Conservation (phyloP, 805 yeast genomes). For the Pichia nakasei region DNA sequence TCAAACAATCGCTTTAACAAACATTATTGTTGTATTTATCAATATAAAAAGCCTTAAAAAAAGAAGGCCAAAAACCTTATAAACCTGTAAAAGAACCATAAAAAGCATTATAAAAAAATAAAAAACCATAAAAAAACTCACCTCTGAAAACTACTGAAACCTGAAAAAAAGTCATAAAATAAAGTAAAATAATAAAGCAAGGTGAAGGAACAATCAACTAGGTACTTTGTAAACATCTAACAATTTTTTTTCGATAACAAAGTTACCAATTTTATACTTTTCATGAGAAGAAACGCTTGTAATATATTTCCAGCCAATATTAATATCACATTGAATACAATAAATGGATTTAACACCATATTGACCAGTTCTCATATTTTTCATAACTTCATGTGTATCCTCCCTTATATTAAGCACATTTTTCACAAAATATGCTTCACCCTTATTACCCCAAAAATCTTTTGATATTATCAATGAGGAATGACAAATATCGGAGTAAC, state of each 20-base stretch:
- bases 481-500: slow-evolving; percentile 28
- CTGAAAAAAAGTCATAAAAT: neutral
- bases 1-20: too few relatives aligned
- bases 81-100: neutral
- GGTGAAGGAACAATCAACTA: neutral
- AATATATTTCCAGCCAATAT: slow-evolving; percentile 29
- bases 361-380: slow-evolving; percentile 27
- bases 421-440: slow-evolving; percentile 27
- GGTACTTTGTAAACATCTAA: slow-evolving; percentile 4
- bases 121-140: neutral
- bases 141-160: neutral
- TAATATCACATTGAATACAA: slow-evolving; percentile 25
- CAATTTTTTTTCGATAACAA: slow-evolving; percentile 24
- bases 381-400: slow-evolving; percentile 14
- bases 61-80: too few relatives aligned
- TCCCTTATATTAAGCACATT: slow-evolving; percentile 23
- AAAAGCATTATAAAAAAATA: neutral
- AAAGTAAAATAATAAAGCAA: neutral
- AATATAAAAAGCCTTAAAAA: too few relatives aligned
- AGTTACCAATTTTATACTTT: slow-evolving; percentile 27
- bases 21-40: too few relatives aligned
- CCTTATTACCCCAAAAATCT: slow-evolving; percentile 27
- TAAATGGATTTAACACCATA: slow-evolving; percentile 23
- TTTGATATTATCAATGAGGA: slow-evolving; percentile 23
- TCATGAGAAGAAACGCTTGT: slow-evolving; percentile 22